Base-by-base conservation (phyloP, 495 filamentous ascomycete species). In the Penicillium maclennaniae region DNA sequence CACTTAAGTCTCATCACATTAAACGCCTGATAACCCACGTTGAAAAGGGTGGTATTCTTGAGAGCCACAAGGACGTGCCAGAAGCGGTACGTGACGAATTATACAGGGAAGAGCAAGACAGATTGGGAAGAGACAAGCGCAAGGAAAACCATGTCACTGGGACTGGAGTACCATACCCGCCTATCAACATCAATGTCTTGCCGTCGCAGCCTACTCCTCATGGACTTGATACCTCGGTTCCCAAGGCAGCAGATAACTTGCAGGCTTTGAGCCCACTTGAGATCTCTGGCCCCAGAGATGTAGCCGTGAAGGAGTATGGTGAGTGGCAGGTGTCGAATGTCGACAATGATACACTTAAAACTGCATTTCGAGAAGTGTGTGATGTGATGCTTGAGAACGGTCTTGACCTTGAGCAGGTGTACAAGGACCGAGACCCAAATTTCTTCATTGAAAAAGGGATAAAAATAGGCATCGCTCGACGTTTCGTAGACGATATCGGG, bases 331-430 rank as follows among this genome's bases (percentile, higher is more conserved):
- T 53, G 47, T 60, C 59, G 25, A 44, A 56, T 50, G 54, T 63
- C 41, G 23, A 25, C 0, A 42, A 62, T 39, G 49, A 53, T 42
- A 53, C 41, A 4, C 54, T 47, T 43, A 63, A 66, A 49, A 26
- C 38, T 45, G 53, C 56, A 36, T n/a, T 63, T 53, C 50, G 45
- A 42, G 48, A 61, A 53, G 45, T 44, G 0, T 60, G 50, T 47
- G 38, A 61, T 0, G 25, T 64, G n/a, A 61, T 51, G 41, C 43
- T 57, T n/a, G 45, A 59, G 14, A 36, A 59, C 43, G 44, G 55
- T 21, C 54, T 69, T 52, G 61, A 65, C 39, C 54, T 69, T 20
- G 51, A 62, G 55, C 63, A 65, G 37, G 56, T 69, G 4, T 55
- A 55, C 41, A 45, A 51, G 34, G 56, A 66, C 46, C 66, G 53